A percentile compares a stretch with the other conserved stretches of the same genome.
These are phyloP conservation scores for Xylariaceae sp. DNA, from an alignment of 2,329 filamentous ascomycete species.

Conservation along the genomic window DNA sequence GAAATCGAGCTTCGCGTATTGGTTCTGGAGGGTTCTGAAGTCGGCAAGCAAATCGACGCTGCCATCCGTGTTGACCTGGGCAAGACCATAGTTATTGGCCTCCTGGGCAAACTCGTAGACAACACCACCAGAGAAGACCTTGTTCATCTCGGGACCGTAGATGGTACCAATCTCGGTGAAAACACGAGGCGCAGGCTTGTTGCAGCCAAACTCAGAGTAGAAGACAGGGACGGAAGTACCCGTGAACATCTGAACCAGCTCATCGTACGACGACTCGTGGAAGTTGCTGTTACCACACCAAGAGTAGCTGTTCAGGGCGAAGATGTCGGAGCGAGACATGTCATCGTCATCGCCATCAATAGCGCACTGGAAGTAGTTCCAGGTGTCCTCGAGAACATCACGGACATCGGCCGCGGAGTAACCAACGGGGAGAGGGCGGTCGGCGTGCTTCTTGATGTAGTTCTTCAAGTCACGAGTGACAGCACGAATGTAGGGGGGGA, in stretches of 20 bases:
- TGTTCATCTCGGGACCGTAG: constrained; percentile 65
- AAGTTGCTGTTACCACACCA: constrained; percentile 65
- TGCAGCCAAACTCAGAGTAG: constrained; percentile 80
- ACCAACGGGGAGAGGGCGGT: constrained; percentile 67
- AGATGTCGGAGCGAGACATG: constrained; percentile 64
- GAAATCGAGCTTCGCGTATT: constrained; percentile 73
- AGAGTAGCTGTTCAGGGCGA: constrained; percentile 73
- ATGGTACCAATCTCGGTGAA: constrained; percentile 72
- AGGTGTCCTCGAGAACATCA: constrained; percentile 65
- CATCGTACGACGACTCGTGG: constrained; percentile 56
- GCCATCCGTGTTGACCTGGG: constrained; percentile 54
- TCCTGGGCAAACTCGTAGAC: constrained; percentile 80
- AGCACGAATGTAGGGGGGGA: constrained; percentile 68
- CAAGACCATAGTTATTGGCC: constrained; percentile 59
- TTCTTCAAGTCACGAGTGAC: constrained; percentile 76
- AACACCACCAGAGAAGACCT: constrained; percentile 66
- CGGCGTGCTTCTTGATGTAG: constrained; percentile 67
- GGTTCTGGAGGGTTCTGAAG: constrained; percentile 67
- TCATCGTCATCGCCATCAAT: constrained; percentile 49
- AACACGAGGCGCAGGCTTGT: constrained; percentile 61
- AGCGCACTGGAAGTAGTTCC: constrained; percentile 69
- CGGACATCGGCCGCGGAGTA: constrained; percentile 80
- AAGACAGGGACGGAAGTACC: constrained; percentile 67
- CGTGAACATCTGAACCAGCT: constrained; percentile 60
- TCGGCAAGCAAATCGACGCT: constrained; percentile 56